A percentile compares a stretch with the other conserved stretches of the same genome.
These are phyloP conservation scores for Niebla homalea DNA, from an alignment of 495 filamentous ascomycete species.

Conservation along the genomic window DNA sequence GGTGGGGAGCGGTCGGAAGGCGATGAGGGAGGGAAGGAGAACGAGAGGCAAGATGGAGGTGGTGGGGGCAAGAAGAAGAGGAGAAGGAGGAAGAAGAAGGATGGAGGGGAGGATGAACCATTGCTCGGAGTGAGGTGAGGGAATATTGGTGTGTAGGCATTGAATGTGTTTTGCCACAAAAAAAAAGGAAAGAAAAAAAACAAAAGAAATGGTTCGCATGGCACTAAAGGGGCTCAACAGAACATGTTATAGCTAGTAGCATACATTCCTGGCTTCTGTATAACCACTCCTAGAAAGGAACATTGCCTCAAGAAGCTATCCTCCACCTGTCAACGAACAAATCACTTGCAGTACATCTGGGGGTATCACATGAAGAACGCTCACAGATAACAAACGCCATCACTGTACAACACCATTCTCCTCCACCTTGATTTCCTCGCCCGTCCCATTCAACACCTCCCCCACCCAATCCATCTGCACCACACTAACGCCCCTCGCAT, in stretches of 20 bases:
- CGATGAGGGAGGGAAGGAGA: constrained; percentile 17
- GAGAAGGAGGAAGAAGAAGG: constrained; percentile 26
- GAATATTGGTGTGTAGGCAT: background rate
- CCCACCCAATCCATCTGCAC: constrained; percentile 81
- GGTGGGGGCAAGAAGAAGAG: constrained; percentile 26
- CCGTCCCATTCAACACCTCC: constrained; percentile 36
- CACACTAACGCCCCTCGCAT: constrained; percentile 75
- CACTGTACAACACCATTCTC: background rate
- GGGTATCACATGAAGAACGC: background rate
- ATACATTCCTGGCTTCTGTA: too few relatives aligned
- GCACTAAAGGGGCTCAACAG: too few relatives aligned
- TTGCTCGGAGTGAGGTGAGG: constrained; percentile 3
- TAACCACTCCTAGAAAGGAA: too few relatives aligned
- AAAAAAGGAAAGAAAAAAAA: too few relatives aligned
- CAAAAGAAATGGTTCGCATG: too few relatives aligned
- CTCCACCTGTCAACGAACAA: too few relatives aligned
- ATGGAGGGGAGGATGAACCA: constrained; percentile 6
- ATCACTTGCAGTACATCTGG: background rate
- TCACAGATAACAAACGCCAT: background rate
- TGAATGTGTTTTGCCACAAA: too few relatives aligned
- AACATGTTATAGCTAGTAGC: too few relatives aligned
- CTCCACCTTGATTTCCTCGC: background rate
- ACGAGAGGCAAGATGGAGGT: constrained; percentile 7
- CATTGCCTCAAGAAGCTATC: too few relatives aligned
- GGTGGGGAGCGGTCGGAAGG: constrained; percentile 13